These are phyloP conservation scores for Torulaspora pretoriensis DNA, from an alignment of 1,139 yeast genomes.

Conservation along the genomic window DNA sequence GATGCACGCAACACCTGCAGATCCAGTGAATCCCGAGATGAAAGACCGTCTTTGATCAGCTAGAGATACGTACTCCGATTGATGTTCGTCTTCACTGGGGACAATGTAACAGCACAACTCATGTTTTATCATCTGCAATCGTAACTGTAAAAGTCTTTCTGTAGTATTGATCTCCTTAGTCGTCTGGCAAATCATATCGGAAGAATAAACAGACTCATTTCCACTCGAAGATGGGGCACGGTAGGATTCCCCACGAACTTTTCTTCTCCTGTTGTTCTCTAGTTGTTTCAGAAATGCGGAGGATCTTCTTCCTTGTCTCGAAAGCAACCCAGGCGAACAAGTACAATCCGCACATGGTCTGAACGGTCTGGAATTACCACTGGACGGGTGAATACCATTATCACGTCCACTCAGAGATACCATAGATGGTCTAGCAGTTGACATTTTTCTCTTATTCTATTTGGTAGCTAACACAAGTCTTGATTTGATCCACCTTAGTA, in stretches of 20 bases:
- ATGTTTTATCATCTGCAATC: constrained; percentile 60
- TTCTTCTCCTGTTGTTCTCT: constrained; percentile 25
- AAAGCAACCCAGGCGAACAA: constrained; percentile 73
- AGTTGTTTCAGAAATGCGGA: constrained; percentile 40
- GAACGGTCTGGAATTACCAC: constrained; percentile 17
- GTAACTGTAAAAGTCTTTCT: constrained; percentile 55
- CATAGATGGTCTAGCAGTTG: constrained; percentile 14
- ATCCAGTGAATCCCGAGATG: constrained; percentile 87
- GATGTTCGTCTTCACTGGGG: constrained; percentile 93
- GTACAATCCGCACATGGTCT: constrained; percentile 69
- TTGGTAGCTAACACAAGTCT: background rate
- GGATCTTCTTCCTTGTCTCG: constrained; percentile 58
- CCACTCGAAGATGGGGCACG: constrained; percentile 9
- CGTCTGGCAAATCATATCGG: constrained; percentile 37
- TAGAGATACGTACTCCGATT: constrained; percentile 78
- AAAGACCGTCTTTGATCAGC: constrained; percentile 81
- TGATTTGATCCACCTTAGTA: too few species aligned
- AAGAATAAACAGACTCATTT: constrained; percentile 38
- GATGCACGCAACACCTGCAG: constrained; percentile 89
- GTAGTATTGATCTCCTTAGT: constrained; percentile 51
- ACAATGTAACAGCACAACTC: constrained; percentile 75
- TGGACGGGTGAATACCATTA: constrained; percentile 6
- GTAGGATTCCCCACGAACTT: constrained; percentile 9
- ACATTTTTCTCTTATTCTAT: constrained; percentile 7
- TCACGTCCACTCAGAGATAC: constrained; percentile 10